Percentiles rank a stretch among this genome's conserved stretches.
phyloP scores from a whole-genome alignment of 148 eudicot species.

The Camellia sinensis region DNA sequence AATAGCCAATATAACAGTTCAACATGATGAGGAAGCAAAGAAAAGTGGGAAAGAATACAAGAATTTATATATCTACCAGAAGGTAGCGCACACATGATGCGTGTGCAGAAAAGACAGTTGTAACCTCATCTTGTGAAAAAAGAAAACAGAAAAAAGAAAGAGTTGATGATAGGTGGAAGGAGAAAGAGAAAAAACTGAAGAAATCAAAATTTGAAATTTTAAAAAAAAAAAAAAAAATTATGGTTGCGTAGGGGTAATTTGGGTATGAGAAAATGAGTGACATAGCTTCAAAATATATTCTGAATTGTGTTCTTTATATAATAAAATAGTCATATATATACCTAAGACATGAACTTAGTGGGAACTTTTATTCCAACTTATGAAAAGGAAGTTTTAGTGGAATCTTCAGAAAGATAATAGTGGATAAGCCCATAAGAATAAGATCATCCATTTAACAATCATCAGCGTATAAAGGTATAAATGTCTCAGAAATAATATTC shows the following conservation, averaged over 20 bases:
- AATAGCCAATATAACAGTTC: not conserved
- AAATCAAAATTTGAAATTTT: too few relatives aligned
- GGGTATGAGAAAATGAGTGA: not conserved
- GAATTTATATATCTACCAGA: not conserved
- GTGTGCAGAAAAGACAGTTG: too few relatives aligned
- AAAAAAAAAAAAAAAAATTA: too few relatives aligned
- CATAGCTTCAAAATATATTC: not conserved
- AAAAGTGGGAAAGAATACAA: not conserved
- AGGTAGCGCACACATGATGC: too few relatives aligned
- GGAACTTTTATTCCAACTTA: not conserved
- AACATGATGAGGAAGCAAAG: not conserved
- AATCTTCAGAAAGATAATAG: not conserved
- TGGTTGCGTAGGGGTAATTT: too few relatives aligned
- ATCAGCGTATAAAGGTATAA: not conserved
- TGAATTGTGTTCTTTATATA: not conserved
- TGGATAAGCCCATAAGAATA: conserved; percentile 3
- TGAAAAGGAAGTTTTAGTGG: conserved; percentile 1
- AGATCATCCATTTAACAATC: not conserved
- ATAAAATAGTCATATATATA: too few relatives aligned
- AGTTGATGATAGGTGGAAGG: too few relatives aligned
- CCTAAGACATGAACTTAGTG: not conserved
- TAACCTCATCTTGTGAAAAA: too few relatives aligned
- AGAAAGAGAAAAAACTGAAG: too few relatives aligned
- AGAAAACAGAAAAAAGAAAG: too few relatives aligned
- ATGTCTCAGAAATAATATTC: not conserved